These are phyloP conservation scores for Blepharisma stoltei DNA, from an alignment of 73 alveolate species.

Conservation along the genomic window DNA sequence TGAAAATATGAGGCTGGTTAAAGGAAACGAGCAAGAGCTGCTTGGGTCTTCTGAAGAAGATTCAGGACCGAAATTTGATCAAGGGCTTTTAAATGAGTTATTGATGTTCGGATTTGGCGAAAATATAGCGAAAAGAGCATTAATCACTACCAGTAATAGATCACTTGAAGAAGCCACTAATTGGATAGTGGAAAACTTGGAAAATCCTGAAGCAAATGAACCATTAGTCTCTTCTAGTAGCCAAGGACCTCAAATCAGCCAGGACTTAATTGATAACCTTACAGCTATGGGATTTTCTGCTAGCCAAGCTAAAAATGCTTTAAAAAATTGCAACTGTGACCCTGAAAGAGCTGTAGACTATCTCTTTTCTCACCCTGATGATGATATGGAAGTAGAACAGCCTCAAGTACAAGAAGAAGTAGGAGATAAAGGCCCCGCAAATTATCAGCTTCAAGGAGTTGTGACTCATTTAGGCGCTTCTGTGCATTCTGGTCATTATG, in stretches of 20 bases:
- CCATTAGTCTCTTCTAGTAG: constrained; percentile 67
- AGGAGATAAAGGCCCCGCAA: constrained; percentile 22
- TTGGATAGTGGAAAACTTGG: constrained; percentile 88
- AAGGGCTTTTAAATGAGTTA: constrained; percentile 66
- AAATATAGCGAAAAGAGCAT: constrained; percentile 90
- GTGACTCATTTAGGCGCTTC: constrained; percentile 70
- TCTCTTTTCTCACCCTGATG: constrained; percentile 77
- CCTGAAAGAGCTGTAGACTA: constrained; percentile 91
- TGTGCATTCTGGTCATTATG: constrained; percentile 98
- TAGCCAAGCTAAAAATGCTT: constrained; percentile 75
- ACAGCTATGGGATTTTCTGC: constrained; percentile 85
- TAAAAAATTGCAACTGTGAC: constrained; percentile 66
- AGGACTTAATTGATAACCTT: constrained; percentile 30
- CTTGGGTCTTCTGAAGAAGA: constrained; percentile 51
- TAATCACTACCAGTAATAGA: constrained; percentile 66
- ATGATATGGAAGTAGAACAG: constrained; percentile 49
- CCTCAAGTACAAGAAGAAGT: background rate
- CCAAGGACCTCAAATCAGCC: constrained; percentile 46
- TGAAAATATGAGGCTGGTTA: constrained; percentile 56
- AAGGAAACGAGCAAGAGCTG: constrained; percentile 65
- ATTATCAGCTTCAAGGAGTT: constrained; percentile 1
- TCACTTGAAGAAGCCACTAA: constrained; percentile 82
- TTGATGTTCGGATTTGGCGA: constrained; percentile 92
- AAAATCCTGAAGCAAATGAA: constrained; percentile 70
- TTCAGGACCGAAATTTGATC: constrained; percentile 75